Percentiles rank a stretch among this genome's conserved stretches.
Evolutionary conservation across 139 green algal genomes (phyloP).

Genomic region (Pseudopediastrum boryanum): DNA sequence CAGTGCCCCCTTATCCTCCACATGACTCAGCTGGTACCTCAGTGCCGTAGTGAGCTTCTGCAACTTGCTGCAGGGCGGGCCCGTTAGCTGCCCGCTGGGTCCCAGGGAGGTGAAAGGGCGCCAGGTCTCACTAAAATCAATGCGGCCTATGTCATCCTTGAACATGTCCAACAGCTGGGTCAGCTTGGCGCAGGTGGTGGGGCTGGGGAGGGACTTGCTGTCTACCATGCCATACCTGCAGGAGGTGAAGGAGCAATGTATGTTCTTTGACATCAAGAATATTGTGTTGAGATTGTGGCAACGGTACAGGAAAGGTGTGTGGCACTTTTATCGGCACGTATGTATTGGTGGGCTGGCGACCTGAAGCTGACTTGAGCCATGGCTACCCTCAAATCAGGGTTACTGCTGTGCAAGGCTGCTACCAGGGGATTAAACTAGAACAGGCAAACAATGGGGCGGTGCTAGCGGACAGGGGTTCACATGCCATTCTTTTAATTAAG

Average conservation of each 20-base stretch:
- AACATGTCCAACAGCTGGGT: conserved; percentile 34
- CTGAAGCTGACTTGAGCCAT: too few species aligned
- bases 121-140: conserved; percentile 64
- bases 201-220: conserved; percentile 23
- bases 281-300: not conserved
- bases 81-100: conserved; percentile 16
- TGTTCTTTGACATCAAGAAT: not conserved
- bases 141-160: conserved; percentile 46
- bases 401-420: too few species aligned
- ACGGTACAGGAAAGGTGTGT: too few species aligned
- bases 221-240: conserved; percentile 34
- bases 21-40: conserved; percentile 37
- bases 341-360: too few species aligned
- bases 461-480: too few species aligned
- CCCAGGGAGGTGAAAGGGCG: conserved; percentile 58
- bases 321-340: too few species aligned
- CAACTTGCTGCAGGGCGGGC: conserved; percentile 51
- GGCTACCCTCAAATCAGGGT: too few species aligned
- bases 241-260: conserved; percentile 10
- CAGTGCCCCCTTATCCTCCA: not conserved
- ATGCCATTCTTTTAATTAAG: too few species aligned
- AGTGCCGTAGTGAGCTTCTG: conserved; percentile 59
- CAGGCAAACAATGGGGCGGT: too few species aligned
- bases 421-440: too few species aligned
- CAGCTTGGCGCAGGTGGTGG: conserved; percentile 12